phyloP scores from a whole-genome alignment of 805 yeast species.

The Diddensiella caesifluorescens region DNA sequence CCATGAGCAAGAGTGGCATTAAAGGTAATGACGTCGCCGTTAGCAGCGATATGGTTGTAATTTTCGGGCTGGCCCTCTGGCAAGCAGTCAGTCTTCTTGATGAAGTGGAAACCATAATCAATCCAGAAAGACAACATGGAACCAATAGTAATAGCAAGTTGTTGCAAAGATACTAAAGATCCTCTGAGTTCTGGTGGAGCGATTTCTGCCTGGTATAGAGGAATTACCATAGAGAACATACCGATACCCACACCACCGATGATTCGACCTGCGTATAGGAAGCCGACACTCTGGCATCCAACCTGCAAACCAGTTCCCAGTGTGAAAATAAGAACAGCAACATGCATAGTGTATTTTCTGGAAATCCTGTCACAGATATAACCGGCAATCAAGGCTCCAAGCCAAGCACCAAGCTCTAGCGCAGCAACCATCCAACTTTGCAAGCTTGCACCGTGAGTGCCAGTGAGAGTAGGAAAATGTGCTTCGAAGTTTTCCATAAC shows the following conservation, averaged over 20 bases:
- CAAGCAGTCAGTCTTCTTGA: constrained; percentile 16
- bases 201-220: constrained; percentile 47
- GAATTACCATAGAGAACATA: constrained; percentile 48
- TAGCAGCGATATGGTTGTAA: constrained; percentile 13
- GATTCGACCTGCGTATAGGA: constrained; percentile 47
- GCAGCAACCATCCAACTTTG: constrained; percentile 22
- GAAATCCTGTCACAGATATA: constrained; percentile 54
- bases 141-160: constrained; percentile 32
- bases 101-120: constrained; percentile 25
- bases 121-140: constrained; percentile 28
- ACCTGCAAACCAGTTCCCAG: constrained; percentile 30
- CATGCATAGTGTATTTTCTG: constrained; percentile 56
- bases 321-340: constrained; percentile 35
- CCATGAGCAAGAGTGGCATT: constrained; percentile 19
- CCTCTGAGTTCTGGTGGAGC: constrained; percentile 34
- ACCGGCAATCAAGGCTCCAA: constrained; percentile 58
- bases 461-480: constrained; percentile 17
- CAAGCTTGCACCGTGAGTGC: constrained; percentile 50
- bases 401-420: constrained; percentile 26
- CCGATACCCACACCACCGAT: constrained; percentile 53
- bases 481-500: constrained; percentile 24
- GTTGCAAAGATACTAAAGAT: constrained; percentile 27
- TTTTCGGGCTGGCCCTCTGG: constrained; percentile 18
- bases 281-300: constrained; percentile 29
- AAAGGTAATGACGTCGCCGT: constrained; percentile 10